Evolutionary conservation across 331 rosid genomes (phyloP).

Genomic region (Cydonia oblonga): DNA sequence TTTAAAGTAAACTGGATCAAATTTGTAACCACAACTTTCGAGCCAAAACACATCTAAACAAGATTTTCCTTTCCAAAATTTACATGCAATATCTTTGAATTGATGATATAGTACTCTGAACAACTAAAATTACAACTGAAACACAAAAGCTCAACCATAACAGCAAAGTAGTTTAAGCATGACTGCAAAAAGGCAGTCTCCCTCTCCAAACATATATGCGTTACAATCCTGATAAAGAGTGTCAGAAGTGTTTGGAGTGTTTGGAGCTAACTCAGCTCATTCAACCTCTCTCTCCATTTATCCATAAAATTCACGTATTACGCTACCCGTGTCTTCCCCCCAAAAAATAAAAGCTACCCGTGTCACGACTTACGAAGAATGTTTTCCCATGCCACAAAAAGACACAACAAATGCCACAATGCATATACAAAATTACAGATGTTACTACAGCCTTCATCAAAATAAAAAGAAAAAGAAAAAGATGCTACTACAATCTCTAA

Average conservation of each 20-base stretch:
- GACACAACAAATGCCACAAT: background rate
- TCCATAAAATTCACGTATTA: background rate
- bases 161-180: background rate
- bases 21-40: background rate
- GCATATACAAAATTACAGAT: background rate
- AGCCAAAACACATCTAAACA: background rate
- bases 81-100: too few species aligned
- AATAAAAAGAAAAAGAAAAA: too few species aligned
- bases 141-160: background rate
- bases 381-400: slow-evolving; percentile 1
- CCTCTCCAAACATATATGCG: background rate
- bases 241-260: background rate
- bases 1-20: background rate
- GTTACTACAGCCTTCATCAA: background rate
- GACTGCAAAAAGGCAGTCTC: background rate
- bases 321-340: too few species aligned
- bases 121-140: background rate
- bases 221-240: background rate
- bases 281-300: background rate
- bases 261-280: background rate
- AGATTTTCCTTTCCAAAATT: background rate
- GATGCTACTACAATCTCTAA: background rate
- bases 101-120: background rate
- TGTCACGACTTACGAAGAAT: background rate
- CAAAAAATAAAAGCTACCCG: background rate